Percentiles rank a stretch among this genome's conserved stretches.
These are phyloP conservation scores for Alternaria panax DNA, from an alignment of 2,329 filamentous ascomycete genomes.

Conservation along the genomic window DNA sequence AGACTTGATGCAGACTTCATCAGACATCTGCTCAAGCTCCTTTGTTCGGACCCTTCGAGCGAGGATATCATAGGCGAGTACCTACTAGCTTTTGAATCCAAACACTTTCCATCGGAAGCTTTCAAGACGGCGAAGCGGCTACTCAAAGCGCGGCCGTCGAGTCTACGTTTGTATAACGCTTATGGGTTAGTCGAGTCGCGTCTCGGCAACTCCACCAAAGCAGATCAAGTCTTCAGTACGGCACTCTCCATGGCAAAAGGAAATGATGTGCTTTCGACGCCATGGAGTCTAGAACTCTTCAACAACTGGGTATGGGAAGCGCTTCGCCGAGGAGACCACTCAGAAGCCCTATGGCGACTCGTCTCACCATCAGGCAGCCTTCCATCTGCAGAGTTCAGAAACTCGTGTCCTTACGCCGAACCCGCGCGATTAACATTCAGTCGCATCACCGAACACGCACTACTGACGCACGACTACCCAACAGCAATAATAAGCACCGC, in stretches of 20 bases:
- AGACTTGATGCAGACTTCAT: constrained; percentile 28
- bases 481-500: constrained; percentile 65
- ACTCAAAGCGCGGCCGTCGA: constrained; percentile 71
- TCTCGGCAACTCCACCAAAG: constrained; percentile 64
- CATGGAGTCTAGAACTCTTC: constrained; percentile 57
- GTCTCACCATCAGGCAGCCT: constrained; percentile 36
- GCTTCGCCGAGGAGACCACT: constrained; percentile 56
- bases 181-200: constrained; percentile 76
- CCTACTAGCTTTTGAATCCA: constrained; percentile 71
- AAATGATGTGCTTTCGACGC: constrained; percentile 62
- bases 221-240: constrained; percentile 70
- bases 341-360: constrained; percentile 45
- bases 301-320: constrained; percentile 70
- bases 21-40: constrained; percentile 59
- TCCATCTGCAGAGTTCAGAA: not conserved
- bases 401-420: constrained; percentile 14
- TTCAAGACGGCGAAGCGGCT: constrained; percentile 76
- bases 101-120: constrained; percentile 60
- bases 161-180: constrained; percentile 75
- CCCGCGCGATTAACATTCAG: constrained; percentile 23
- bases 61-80: constrained; percentile 69
- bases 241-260: constrained; percentile 67
- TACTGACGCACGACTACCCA: constrained; percentile 55
- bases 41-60: constrained; percentile 55
- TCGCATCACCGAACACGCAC: constrained; percentile 59